A percentile compares a stretch with the other conserved stretches of the same genome.
These are phyloP conservation scores for Castanea mollissima DNA, from an alignment of 306 rosid species.

Conservation along the genomic window DNA sequence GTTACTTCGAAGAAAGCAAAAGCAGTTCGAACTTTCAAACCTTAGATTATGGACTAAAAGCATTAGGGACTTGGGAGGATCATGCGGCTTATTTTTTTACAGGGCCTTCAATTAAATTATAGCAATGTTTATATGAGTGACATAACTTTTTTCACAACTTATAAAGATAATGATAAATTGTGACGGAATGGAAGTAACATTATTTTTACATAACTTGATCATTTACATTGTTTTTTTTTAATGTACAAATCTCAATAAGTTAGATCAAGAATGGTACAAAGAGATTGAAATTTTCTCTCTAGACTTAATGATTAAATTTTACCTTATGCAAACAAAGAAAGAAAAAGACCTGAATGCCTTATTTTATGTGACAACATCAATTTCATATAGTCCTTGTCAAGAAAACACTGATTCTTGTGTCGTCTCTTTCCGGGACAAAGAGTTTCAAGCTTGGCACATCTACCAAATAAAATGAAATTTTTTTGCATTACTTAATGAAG, in stretches of 20 bases:
- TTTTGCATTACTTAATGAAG: neutral
- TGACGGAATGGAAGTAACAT: too few relatives aligned
- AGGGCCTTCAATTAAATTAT: too few relatives aligned
- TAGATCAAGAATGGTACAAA: too few relatives aligned
- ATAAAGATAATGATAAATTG: too few relatives aligned
- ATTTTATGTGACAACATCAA: constrained; percentile 15
- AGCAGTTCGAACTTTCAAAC: constrained; percentile 30
- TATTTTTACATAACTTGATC: too few relatives aligned
- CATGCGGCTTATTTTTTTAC: too few relatives aligned
- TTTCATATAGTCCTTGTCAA: constrained; percentile 32
- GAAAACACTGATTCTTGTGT: constrained; percentile 37
- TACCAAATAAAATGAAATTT: constrained; percentile 28
- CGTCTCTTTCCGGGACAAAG: constrained; percentile 49
- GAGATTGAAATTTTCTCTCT: too few relatives aligned
- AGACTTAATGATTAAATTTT: neutral
- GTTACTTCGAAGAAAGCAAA: constrained; percentile 59
- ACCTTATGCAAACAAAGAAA: neutral
- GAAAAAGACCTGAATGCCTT: neutral
- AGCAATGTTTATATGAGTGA: too few relatives aligned
- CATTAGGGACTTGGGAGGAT: neutral
- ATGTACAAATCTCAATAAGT: too few relatives aligned
- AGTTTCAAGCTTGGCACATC: constrained; percentile 40
- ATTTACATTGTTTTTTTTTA: too few relatives aligned
- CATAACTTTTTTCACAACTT: too few relatives aligned
- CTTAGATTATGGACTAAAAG: constrained; percentile 15